These are phyloP conservation scores for Zygosaccharomyces pseudorouxii DNA, from an alignment of 805 yeast species.

Conservation along the genomic window DNA sequence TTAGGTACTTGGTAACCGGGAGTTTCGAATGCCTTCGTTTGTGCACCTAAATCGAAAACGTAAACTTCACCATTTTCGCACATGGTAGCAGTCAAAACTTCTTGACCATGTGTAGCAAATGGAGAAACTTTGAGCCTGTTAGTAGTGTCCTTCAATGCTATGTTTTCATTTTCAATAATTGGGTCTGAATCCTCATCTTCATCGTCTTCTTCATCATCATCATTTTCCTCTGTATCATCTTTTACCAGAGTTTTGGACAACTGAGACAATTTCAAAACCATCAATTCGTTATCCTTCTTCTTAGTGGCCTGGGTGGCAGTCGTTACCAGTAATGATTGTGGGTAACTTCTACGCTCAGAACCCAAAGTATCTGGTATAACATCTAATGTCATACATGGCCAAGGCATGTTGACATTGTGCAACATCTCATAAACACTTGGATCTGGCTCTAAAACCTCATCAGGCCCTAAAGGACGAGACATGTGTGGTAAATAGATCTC, in stretches of 20 bases:
- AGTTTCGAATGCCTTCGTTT: slow-evolving; percentile 74
- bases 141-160: slow-evolving; percentile 76
- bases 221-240: slow-evolving; percentile 73
- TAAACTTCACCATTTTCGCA: slow-evolving; percentile 86
- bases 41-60: slow-evolving; percentile 77
- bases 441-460: slow-evolving; percentile 94
- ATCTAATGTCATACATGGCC: slow-evolving; percentile 96
- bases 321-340: slow-evolving; percentile 78
- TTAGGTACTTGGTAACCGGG: slow-evolving; percentile 85
- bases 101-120: slow-evolving; percentile 57
- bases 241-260: slow-evolving; percentile 82
- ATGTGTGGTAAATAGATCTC: slow-evolving; percentile 78
- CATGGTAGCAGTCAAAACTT: slow-evolving; percentile 82
- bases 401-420: slow-evolving; percentile 87
- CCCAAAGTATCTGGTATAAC: slow-evolving; percentile 84
- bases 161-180: slow-evolving; percentile 75
- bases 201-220: slow-evolving; percentile 66
- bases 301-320: slow-evolving; percentile 92
- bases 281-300: slow-evolving; percentile 82
- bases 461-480: slow-evolving; percentile 87
- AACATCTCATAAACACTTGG: slow-evolving; percentile 95
- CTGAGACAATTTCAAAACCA: slow-evolving; percentile 76
- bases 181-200: slow-evolving; percentile 77
- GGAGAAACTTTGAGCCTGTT: slow-evolving; percentile 86
- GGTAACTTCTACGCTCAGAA: slow-evolving; percentile 80